Evolutionary conservation across 768 basidiomycete genomes (phyloP).

Genomic region (Postia placenta): DNA sequence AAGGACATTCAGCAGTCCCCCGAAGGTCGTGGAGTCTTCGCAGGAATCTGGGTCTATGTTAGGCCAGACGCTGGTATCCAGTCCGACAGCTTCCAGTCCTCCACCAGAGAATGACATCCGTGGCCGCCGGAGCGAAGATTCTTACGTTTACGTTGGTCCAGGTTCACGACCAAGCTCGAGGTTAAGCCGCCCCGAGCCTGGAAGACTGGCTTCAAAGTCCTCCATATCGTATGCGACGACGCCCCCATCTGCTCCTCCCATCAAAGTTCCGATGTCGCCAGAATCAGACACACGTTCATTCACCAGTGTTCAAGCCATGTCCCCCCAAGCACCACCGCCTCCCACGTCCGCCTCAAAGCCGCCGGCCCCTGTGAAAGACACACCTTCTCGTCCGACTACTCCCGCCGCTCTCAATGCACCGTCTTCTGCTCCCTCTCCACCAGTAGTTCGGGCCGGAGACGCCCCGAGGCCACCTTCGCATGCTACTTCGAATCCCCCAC

Average conservation of each 20-base stretch:
- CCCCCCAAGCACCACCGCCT: background rate
- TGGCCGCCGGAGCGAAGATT: slow-evolving; percentile 28
- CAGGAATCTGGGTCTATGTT: slow-evolving; percentile 11
- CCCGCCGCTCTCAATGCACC: background rate
- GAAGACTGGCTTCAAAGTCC: background rate
- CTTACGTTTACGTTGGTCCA: slow-evolving; percentile 18
- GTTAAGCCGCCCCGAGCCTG: slow-evolving; percentile 15
- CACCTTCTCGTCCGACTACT: background rate
- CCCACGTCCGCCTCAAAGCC: background rate
- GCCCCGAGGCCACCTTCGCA: slow-evolving; percentile 6
- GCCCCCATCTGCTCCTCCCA: background rate
- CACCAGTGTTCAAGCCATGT: background rate
- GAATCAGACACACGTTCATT: background rate
- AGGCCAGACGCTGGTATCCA: slow-evolving; percentile 16
- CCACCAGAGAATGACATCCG: slow-evolving; percentile 7
- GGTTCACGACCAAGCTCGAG: slow-evolving; percentile 35
- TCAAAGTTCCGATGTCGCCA: background rate
- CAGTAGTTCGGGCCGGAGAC: background rate
- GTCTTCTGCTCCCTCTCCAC: background rate
- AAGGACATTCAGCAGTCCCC: background rate
- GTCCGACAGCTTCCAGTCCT: slow-evolving; percentile 22
- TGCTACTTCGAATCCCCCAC: slow-evolving; percentile 8
- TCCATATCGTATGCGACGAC: background rate
- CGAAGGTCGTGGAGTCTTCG: slow-evolving; percentile 4
- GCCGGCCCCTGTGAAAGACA: background rate